phyloP scores from a whole-genome alignment of 805 yeast species.

The Hanseniaspora hatyaiensis region DNA sequence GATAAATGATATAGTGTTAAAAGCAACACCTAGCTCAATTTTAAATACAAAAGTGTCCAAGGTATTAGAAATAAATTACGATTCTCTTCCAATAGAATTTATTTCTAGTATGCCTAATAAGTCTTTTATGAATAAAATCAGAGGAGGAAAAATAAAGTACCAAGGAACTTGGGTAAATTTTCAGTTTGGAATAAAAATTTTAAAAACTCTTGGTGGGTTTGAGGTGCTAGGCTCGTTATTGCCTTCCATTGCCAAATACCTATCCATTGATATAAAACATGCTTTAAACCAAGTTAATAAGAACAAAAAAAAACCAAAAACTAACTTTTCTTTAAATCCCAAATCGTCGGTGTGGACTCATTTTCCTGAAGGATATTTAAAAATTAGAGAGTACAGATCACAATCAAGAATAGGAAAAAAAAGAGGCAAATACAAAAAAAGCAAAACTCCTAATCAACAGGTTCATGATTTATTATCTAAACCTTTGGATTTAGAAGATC shows the following conservation, averaged over 20 bases:
- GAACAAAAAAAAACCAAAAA: too few species aligned
- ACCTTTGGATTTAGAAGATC: slow-evolving; percentile 36
- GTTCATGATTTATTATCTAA: too few species aligned
- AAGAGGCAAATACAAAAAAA: slow-evolving; percentile 11
- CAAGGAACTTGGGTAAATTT: slow-evolving; percentile 91
- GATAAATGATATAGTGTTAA: slow-evolving; percentile 58
- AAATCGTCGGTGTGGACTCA: slow-evolving; percentile 1
- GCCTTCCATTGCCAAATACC: background rate
- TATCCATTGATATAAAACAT: background rate
- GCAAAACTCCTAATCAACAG: slow-evolving; percentile 27
- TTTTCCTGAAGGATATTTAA: background rate
- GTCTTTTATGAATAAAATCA: slow-evolving; percentile 43
- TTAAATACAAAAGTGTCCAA: slow-evolving; percentile 5
- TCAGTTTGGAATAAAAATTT: slow-evolving; percentile 52
- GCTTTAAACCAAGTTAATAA: background rate
- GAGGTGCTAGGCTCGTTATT: slow-evolving; percentile 25
- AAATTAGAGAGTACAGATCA: slow-evolving; percentile 4
- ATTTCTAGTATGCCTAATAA: background rate
- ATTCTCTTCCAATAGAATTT: background rate
- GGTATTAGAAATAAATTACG: slow-evolving; percentile 26
- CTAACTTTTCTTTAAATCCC: background rate
- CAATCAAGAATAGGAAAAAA: slow-evolving; percentile 4
- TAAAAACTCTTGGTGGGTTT: slow-evolving; percentile 36
- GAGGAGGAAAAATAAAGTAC: slow-evolving; percentile 85
- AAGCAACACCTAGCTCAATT: slow-evolving; percentile 32